Conservation (phyloP, 805 yeast genomes). For the Starmerella roubikii region DNA sequence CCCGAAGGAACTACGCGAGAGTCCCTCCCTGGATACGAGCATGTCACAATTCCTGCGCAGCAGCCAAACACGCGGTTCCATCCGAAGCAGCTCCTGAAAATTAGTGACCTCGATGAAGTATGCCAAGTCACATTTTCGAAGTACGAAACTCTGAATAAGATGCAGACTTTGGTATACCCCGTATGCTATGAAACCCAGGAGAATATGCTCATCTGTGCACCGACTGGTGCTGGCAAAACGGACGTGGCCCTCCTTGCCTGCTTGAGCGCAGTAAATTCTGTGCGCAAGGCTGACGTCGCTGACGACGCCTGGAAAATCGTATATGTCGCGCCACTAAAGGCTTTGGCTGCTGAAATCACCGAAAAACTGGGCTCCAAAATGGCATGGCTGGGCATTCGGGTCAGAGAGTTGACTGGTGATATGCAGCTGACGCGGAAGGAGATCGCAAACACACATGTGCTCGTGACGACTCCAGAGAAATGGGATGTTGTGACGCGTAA, state of each 20-base stretch:
- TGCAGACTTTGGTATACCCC: constrained; percentile 70
- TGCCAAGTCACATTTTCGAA: constrained; percentile 61
- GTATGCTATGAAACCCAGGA: constrained; percentile 55
- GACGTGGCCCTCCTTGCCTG: constrained; percentile 79
- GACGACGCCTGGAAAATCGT: constrained; percentile 79
- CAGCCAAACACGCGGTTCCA: constrained; percentile 28
- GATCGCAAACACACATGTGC: constrained; percentile 60
- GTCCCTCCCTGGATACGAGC: constrained; percentile 46
- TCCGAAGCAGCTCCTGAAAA: constrained; percentile 25
- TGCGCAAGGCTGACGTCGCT: constrained; percentile 51
- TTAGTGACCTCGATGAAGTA: constrained; percentile 66
- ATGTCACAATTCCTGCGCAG: constrained; percentile 63
- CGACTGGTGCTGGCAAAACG: constrained; percentile 98
- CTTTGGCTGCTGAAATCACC: constrained; percentile 92
- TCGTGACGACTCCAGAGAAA: constrained; percentile 92
- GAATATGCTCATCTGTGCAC: constrained; percentile 81
- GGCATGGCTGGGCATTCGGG: constrained; percentile 74
- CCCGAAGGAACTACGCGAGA: constrained; percentile 62
- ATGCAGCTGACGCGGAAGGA: constrained; percentile 62
- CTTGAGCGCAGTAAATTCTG: constrained; percentile 49
- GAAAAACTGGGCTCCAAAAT: constrained; percentile 70
- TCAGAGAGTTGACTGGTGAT: constrained; percentile 87
- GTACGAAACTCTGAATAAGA: constrained; percentile 55
- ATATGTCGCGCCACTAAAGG: constrained; percentile 86
- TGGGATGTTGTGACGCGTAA: constrained; percentile 95